Conservation (phyloP, 768 basidiomycete species). For the Gloeophyllum trabeum region DNA sequence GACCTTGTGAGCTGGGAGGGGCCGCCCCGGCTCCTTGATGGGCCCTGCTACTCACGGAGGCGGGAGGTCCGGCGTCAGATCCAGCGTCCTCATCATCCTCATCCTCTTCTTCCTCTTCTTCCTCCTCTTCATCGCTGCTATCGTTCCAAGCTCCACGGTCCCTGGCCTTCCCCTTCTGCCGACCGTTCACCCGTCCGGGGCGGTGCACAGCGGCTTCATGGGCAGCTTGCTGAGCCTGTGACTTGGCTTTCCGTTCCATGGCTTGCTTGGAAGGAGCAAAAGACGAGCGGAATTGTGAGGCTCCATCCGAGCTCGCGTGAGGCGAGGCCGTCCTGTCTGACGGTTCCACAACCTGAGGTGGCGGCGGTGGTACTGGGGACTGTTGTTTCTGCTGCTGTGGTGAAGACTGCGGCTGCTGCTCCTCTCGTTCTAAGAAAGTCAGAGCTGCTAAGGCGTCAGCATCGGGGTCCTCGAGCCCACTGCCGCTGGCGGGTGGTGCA, state of each 20-base stretch:
- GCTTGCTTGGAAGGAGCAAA: constrained; percentile 83
- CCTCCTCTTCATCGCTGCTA: constrained; percentile 76
- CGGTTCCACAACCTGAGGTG: constrained; percentile 14
- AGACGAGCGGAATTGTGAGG: constrained; percentile 60
- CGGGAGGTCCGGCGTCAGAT: constrained; percentile 39
- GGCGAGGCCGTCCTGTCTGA: constrained; percentile 13
- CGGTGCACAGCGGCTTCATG: constrained; percentile 66
- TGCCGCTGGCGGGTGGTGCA: neutral
- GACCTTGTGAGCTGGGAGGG: too few species aligned
- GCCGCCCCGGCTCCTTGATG: neutral
- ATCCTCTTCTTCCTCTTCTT: constrained; percentile 67
- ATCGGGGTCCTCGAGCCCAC: constrained; percentile 32
- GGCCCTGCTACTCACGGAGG: constrained; percentile 18
- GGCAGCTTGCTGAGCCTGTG: constrained; percentile 75
- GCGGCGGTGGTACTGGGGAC: constrained; percentile 13
- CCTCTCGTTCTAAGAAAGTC: constrained; percentile 55
- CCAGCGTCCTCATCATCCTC: constrained; percentile 57
- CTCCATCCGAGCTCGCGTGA: constrained; percentile 10
- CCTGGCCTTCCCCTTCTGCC: constrained; percentile 28
- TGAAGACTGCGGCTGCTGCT: constrained; percentile 12
- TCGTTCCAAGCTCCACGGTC: constrained; percentile 40
- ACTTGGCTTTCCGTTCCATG: constrained; percentile 73
- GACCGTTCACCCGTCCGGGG: constrained; percentile 50
- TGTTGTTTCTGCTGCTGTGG: constrained; percentile 21
- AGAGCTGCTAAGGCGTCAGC: constrained; percentile 72